Evolutionary conservation across 495 filamentous ascomycete species (phyloP), one percentile per base, ranked within the genome.

Genomic region (Hypoxylon trugodes): DNA sequence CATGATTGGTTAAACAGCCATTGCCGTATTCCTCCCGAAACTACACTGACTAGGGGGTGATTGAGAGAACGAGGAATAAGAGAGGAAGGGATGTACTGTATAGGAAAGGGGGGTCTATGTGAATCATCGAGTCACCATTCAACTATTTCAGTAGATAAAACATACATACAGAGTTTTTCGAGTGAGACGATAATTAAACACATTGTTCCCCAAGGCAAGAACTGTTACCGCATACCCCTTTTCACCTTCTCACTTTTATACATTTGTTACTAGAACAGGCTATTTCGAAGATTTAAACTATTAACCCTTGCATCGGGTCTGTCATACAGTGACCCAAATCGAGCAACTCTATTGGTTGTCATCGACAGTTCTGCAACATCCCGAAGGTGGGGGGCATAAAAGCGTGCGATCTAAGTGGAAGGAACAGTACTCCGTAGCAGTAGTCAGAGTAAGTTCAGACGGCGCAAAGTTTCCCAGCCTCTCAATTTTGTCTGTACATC

Each of bases 401-500:
- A 59, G 40, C 42, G 57, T 48, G 50, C 13, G 51, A 53, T 55
- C 50, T 68, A 52, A 68, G 66, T 72, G 63, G 71, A 37, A 40
- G 22, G 35, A 22, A 19, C n/a, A n/a, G n/a, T n/a, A n/a, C n/a
- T n/a, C n/a, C n/a, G n/a, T n/a, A n/a, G n/a, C n/a, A n/a, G n/a
- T n/a, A 49, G 30, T 61, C 4, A 35, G 25, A 24, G 52, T 37
- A 59, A 48, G 47, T 59, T 37, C 37, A 63, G 43, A 59, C 30
- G 53, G 53, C 46, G 52, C 50, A 69, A 65, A 64, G 61, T 53
- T 59, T 67, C 75, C 77, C 77, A 79, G 67, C 77, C 77, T 76
- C 76, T 79, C 70, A 63, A 75, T 79, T 79, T 74, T 64, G 42
- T 48, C 43, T 30, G 33, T 26, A n/a, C n/a, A n/a, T n/a, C n/a